A percentile compares a stretch with the other conserved stretches of the same genome.
phyloP scores from a whole-genome alignment of 495 filamentous ascomycete genomes.

The Tetracladium marchalianum region DNA sequence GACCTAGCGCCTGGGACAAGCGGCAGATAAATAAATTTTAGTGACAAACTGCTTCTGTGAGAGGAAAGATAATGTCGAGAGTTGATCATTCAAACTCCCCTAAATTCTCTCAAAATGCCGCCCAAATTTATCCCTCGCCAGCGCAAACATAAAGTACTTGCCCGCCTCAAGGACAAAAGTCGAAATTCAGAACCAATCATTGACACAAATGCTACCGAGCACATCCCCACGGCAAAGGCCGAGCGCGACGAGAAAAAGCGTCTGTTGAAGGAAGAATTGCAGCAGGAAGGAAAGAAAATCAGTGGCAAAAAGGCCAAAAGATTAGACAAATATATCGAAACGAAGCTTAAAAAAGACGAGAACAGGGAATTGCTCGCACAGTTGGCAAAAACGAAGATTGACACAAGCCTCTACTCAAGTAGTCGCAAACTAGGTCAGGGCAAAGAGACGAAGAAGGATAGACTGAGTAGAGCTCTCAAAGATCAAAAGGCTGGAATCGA shows the following conservation, averaged over 20 bases:
- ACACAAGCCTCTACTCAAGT: slow-evolving; percentile 70
- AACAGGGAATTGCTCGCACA: slow-evolving; percentile 76
- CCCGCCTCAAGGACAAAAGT: slow-evolving; percentile 41
- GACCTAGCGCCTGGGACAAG: too few relatives aligned
- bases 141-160: slow-evolving; percentile 64
- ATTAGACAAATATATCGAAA: slow-evolving; percentile 96
- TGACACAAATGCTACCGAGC: slow-evolving; percentile 63
- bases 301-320: slow-evolving; percentile 89
- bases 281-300: slow-evolving; percentile 64
- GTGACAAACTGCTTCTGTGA: not conserved
- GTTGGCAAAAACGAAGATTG: slow-evolving; percentile 64
- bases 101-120: slow-evolving; percentile 40
- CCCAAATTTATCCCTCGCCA: slow-evolving; percentile 64
- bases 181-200: slow-evolving; percentile 21
- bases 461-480: slow-evolving; percentile 45
- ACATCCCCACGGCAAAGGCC: slow-evolving; percentile 48
- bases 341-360: slow-evolving; percentile 89
- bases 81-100: not conserved
- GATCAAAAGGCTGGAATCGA: slow-evolving; percentile 27
- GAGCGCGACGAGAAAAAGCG: slow-evolving; percentile 60
- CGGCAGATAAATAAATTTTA: too few relatives aligned
- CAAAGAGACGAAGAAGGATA: slow-evolving; percentile 55
- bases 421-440: slow-evolving; percentile 62
- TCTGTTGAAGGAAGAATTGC: slow-evolving; percentile 45
- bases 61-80: too few relatives aligned